Evolutionary conservation across 2,329 filamentous ascomycete genomes (phyloP).

Genomic region (Tricladium varicosporioides): DNA sequence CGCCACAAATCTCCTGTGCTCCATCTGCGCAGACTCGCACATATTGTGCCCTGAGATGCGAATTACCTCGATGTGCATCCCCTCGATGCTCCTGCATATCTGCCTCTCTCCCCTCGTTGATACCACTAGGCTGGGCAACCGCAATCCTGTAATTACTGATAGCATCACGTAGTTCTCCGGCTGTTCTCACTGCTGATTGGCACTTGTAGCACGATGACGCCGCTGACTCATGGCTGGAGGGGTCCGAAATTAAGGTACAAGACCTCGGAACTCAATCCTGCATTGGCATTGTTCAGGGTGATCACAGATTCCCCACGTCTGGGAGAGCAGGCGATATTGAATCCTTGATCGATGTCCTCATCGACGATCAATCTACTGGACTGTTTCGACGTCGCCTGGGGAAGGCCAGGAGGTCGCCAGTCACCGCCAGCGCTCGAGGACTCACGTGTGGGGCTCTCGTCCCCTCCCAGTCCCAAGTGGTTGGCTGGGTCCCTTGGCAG

Average conservation of each 20-base stretch:
- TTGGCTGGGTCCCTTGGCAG: not conserved
- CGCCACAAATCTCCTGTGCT: too few relatives aligned
- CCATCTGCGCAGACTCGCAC: too few relatives aligned
- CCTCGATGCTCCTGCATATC: not conserved
- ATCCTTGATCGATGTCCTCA: constrained; percentile 10
- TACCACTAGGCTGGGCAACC: not conserved
- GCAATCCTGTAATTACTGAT: constrained; percentile 12
- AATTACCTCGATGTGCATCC: not conserved
- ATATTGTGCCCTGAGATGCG: not conserved
- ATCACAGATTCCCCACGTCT: constrained; percentile 9
- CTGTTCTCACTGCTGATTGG: not conserved
- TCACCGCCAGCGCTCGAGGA: not conserved
- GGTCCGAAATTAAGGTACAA: constrained; percentile 19
- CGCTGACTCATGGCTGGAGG: constrained; percentile 19
- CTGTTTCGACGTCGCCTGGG: not conserved
- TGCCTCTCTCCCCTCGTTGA: not conserved
- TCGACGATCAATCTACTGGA: constrained; percentile 12
- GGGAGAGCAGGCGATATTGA: not conserved
- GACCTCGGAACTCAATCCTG: constrained; percentile 9
- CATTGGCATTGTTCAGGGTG: constrained; percentile 10
- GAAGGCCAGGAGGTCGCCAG: not conserved
- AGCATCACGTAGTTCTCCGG: constrained; percentile 12
- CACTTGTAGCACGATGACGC: constrained; percentile 5
- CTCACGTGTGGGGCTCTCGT: not conserved
- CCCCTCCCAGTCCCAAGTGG: not conserved